Evolutionary conservation across 345 rosid genomes (phyloP).

Genomic region (Gynandropsis gynandra): DNA sequence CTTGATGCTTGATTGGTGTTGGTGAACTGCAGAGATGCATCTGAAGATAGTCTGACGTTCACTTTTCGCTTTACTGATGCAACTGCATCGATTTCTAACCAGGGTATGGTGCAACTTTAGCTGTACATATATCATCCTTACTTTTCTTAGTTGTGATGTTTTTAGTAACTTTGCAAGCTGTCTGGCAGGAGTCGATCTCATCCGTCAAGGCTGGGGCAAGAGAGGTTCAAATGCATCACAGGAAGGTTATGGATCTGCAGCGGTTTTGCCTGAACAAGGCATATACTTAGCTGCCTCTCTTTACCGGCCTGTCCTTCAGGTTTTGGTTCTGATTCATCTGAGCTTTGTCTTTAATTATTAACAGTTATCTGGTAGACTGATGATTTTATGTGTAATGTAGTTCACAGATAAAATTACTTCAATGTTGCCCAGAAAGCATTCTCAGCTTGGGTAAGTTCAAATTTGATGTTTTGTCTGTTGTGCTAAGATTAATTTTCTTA

Average conservation of each 20-base stretch:
- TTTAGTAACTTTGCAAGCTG: conserved; percentile 10
- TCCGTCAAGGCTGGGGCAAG: conserved; percentile 91
- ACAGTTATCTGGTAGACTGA: conserved; percentile 16
- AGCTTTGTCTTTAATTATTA: conserved; percentile 15
- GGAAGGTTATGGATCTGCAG: conserved; percentile 97
- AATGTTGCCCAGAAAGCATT: conserved; percentile 77
- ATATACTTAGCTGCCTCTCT: conserved; percentile 92
- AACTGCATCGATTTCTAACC: conserved; percentile 66
- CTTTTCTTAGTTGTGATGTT: conserved; percentile 8
- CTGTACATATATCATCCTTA: conserved; percentile 11
- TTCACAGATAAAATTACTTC: conserved; percentile 87
- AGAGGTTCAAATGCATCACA: conserved; percentile 68
- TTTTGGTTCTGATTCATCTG: conserved; percentile 32
- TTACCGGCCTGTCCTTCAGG: conserved; percentile 95
- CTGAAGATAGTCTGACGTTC: conserved; percentile 90
- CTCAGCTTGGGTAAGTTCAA: conserved; percentile 77
- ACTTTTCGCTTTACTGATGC: conserved; percentile 96
- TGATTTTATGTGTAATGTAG: conserved; percentile 45
- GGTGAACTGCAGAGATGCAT: conserved; percentile 56
- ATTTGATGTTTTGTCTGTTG: background rate
- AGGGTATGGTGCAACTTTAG: conserved; percentile 47
- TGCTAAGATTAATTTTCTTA: too few relatives aligned
- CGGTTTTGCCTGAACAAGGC: conserved; percentile 98
- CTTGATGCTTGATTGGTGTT: conserved; percentile 24
- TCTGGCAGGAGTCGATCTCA: conserved; percentile 54